Conservation (phyloP, 2,329 filamentous ascomycete species). For the Diaporthe batatas region DNA sequence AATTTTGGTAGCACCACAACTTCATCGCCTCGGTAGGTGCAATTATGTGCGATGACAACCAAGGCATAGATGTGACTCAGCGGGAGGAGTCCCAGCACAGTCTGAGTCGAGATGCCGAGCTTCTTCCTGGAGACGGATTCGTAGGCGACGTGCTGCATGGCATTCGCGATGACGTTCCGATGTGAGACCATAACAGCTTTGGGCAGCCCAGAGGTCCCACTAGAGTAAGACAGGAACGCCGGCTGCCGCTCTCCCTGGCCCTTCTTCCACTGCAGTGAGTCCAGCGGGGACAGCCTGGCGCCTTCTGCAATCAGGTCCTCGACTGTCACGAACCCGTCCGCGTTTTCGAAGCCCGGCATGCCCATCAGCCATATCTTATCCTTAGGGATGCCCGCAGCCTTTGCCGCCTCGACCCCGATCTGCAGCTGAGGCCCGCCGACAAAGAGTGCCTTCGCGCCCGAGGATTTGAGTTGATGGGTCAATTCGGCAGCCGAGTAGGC, state of each 20-base stretch:
- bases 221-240: conserved; percentile 84
- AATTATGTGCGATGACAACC: conserved; percentile 76
- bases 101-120: conserved; percentile 55
- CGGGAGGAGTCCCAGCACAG: conserved; percentile 77
- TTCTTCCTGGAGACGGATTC: conserved; percentile 55
- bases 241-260: conserved; percentile 77
- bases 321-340: conserved; percentile 71
- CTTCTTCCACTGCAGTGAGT: conserved; percentile 69
- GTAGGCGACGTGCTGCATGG: conserved; percentile 70
- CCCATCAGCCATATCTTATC: conserved; percentile 78
- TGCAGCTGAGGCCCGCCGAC: conserved; percentile 77
- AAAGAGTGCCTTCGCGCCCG: conserved; percentile 77
- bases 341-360: conserved; percentile 68
- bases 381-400: conserved; percentile 72
- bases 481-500: conserved; percentile 79
- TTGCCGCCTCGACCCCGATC: conserved; percentile 74
- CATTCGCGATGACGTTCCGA: conserved; percentile 82
- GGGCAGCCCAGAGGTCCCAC: conserved; percentile 84
- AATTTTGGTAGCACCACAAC: conserved; percentile 80
- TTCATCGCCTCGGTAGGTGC: conserved; percentile 78
- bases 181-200: conserved; percentile 91
- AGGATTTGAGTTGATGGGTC: conserved; percentile 78
- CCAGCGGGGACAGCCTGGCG: conserved; percentile 63
- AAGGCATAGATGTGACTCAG: conserved; percentile 87
- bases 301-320: conserved; percentile 76